Base-by-base conservation (phyloP, 495 filamentous ascomycete species). In the Podospora sp. region DNA sequence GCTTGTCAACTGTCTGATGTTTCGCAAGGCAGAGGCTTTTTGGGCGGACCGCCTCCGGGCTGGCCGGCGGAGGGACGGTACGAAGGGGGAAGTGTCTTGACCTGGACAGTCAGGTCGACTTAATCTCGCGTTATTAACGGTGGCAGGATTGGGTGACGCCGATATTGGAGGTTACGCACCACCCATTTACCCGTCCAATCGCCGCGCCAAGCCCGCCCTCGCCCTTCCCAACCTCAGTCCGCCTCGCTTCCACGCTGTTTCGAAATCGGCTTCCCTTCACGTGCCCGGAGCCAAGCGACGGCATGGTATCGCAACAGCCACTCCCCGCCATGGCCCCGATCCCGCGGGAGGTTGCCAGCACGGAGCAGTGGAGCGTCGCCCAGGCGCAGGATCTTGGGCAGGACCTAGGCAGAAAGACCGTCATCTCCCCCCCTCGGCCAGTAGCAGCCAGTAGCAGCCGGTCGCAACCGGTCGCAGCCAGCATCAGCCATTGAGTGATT, bases 161-260 rank as follows among this genome's bases (percentile, higher is more conserved):
- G 64, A 69, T 63, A 69, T 69, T 69, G 59, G 18, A 11, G 25
- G 27, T 63, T 63, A 50, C 50, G 20, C 68, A 65, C 55, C 36
- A 16, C 25, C 20, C 24, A 68, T 75, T 75, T 75, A 75, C 27
- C 73, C 73, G 51, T 46, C 73, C 73, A 71, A 75, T 73, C 64
- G 61, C 40, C 56, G 21, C 24, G 55, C 22, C 57, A 62, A 60
- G 21, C 51, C 50, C 20, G 20, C 36, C 6, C 16, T 50, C 20
- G 27, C 7, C 11, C 14, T 46, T 49, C 58, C 58, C 65, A 58
- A 56, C 29, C 49, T 56, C 40, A 36, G 65, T 55, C 52, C 26
- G 50, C 66, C 66, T 68, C 66, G 66, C 66, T 63, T 64, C 66
- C 59, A 63, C 63, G 24, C 52, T 63, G 33, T 52, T 66, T 59